Conservation (phyloP, 2,329 filamentous ascomycete genomes). For the Amylocarpus encephaloides region DNA sequence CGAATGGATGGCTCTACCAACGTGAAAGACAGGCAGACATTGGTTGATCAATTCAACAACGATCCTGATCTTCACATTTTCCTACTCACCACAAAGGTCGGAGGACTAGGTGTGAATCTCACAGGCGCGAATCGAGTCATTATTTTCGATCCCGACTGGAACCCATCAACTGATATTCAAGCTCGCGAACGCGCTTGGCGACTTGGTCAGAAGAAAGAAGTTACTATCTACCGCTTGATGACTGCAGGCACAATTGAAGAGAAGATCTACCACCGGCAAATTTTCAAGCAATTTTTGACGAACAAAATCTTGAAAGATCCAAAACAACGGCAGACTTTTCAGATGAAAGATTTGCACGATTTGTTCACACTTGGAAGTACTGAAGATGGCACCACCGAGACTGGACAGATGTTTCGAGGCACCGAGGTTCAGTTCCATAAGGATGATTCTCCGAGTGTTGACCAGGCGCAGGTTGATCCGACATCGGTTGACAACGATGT, state of each 20-base stretch:
- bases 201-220: constrained; percentile 87
- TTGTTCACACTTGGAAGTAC: constrained; percentile 74
- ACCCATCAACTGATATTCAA: constrained; percentile 92
- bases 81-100: constrained; percentile 89
- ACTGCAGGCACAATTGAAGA: constrained; percentile 97
- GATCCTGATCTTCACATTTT: constrained; percentile 77
- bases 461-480: constrained; percentile 28
- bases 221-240: constrained; percentile 97
- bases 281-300: constrained; percentile 96
- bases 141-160: constrained; percentile 98
- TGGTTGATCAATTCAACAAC: constrained; percentile 91
- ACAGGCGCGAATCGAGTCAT: constrained; percentile 95
- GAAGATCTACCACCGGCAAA: constrained; percentile 97
- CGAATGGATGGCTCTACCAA: constrained; percentile 92
- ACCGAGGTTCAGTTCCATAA: constrained; percentile 65
- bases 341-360: constrained; percentile 84
- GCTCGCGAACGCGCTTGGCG: constrained; percentile 94
- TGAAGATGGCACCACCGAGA: constrained; percentile 68
- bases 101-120: constrained; percentile 86
- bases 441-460: constrained; percentile 25
- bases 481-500: constrained; percentile 35
- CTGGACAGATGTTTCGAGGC: constrained; percentile 79
- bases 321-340: constrained; percentile 86
- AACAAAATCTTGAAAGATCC: constrained; percentile 95
- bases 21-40: constrained; percentile 77